Conservation (phyloP, 2,329 filamentous ascomycete genomes). For the Immersiporthe knoxdaviesiana region DNA sequence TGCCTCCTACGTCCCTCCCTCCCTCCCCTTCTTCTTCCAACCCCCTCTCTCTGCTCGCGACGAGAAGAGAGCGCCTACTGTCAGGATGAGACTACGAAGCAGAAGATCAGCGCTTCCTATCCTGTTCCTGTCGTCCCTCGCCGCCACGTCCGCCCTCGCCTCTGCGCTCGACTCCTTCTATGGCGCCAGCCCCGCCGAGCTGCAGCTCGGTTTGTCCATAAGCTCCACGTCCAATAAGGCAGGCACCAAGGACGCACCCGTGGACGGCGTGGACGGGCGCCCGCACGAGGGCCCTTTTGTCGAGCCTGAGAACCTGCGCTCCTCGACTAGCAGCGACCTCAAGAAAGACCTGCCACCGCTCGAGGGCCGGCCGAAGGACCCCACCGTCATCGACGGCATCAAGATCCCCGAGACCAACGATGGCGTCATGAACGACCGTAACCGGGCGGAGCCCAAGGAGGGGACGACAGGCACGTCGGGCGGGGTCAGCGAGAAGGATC, state of each 20-base stretch:
- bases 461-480: conserved; percentile 89
- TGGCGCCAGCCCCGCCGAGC: conserved; percentile 31
- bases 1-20: too few species aligned
- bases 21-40: too few species aligned
- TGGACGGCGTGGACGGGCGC: conserved; percentile 92
- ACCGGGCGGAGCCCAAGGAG: conserved; percentile 74
- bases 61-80: conserved; percentile 5
- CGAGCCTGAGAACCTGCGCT: conserved; percentile 52
- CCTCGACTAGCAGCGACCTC: conserved; percentile 39
- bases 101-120: conserved; percentile 60
- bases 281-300: conserved; percentile 87
- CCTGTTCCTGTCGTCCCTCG: conserved; percentile 62
- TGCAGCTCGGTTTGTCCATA: conserved; percentile 22
- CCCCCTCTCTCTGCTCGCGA: background rate
- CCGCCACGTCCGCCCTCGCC: conserved; percentile 46
- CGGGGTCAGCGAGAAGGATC: conserved; percentile 85
- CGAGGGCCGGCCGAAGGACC: conserved; percentile 55
- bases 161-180: conserved; percentile 30
- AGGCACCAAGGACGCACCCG: conserved; percentile 75
- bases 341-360: conserved; percentile 47
- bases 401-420: conserved; percentile 68
- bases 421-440: conserved; percentile 91
- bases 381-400: conserved; percentile 60
- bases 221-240: conserved; percentile 40
- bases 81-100: conserved; percentile 63